Base-by-base conservation (phyloP, 192 early-diverging fungal genomes). In the Helicostylum pulchrum region DNA sequence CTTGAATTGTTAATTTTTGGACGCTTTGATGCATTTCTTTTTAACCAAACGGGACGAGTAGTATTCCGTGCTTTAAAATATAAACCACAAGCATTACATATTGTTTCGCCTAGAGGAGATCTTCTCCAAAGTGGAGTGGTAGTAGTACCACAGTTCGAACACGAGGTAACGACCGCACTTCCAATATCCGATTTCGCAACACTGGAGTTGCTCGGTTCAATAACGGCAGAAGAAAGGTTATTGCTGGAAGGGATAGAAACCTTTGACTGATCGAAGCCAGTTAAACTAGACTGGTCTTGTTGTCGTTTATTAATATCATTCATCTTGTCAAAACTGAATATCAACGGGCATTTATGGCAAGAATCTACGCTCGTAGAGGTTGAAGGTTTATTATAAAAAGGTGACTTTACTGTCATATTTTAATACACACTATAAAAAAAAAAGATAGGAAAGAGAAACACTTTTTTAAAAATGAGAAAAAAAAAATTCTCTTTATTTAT, bases 11-110 rank as follows among this genome's bases (percentile, higher is more conserved):
- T 39, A 9, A 10, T 9, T 36, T 47, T 42, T 15, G 56, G 56
- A 14, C 65, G 55, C 15, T 67, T 67, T 10, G 20, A 49, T 20
- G 70, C 57, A 53, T 81, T 80, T 32, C 83, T 72, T 21, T 82
- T 82, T 7, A 85, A 74, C 81, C 81, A 85, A 52, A 67, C 75
- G 32, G 83, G 83, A 30, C 83, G 72, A 15, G 73, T 76, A 30
- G 79, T 72, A 34, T 83, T 83, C 15, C 83, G 70, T 30, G 83
- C 83, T 56, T 85, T 84, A 50, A 68, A 73, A 57, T 84, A 84
- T 31, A 84, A 70, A 31, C 82, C 95, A 71, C 94, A 96, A 20
- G 93, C 93, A 71, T 95, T 95, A 79, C 94, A 95, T 31, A 92
- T 85, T 34, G 84, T 72, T 57, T 90, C 84, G 49, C 88, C 89